Evolutionary conservation across 2,329 filamentous ascomycete genomes (phyloP).

Genomic region (Colletotrichum horii): DNA sequence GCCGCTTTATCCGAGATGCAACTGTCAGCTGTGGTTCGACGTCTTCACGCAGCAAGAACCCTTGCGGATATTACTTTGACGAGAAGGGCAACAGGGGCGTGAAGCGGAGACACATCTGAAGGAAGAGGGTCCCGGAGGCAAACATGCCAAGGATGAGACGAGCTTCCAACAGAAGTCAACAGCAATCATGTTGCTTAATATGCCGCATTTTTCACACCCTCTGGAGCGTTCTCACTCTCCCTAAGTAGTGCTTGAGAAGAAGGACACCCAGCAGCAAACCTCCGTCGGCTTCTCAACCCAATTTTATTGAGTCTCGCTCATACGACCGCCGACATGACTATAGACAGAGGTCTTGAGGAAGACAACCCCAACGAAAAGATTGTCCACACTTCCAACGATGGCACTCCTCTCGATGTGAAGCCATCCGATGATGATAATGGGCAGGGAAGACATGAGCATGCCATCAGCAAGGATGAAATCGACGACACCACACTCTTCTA

Average conservation of each 20-base stretch:
- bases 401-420: not conserved
- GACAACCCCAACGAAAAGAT: not conserved
- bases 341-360: not conserved
- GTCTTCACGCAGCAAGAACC: not conserved
- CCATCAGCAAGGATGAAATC: conserved; percentile 22
- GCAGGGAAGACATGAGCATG: not conserved
- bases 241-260: not conserved
- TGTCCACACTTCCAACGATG: not conserved
- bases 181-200: not conserved
- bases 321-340: not conserved
- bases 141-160: not conserved
- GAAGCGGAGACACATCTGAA: not conserved
- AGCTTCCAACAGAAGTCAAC: not conserved
- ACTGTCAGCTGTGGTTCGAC: not conserved
- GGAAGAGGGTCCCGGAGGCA: not conserved
- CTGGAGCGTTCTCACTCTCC: not conserved
- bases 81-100: not conserved
- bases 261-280: not conserved
- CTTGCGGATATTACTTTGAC: not conserved
- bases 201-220: not conserved
- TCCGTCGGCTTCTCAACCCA: not conserved
- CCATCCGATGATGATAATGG: not conserved
- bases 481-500: conserved; percentile 29
- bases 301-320: not conserved
- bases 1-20: not conserved